Evolutionary conservation across 2,329 filamentous ascomycete genomes (phyloP).

Genomic region (Pseudogymnoascus sp.): DNA sequence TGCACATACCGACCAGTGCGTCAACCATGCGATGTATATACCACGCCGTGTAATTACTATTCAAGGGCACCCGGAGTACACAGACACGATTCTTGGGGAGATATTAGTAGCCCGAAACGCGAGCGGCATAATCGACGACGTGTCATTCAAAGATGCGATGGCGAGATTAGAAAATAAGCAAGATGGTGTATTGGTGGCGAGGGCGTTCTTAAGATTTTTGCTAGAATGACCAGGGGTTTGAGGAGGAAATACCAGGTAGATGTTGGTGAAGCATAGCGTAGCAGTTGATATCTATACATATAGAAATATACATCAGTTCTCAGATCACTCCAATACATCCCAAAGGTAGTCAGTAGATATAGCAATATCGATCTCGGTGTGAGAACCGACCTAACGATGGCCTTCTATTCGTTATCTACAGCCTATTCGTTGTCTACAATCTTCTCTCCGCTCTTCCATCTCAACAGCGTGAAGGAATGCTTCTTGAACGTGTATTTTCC

Average conservation of each 20-base stretch:
- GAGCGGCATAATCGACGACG: slow-evolving; percentile 62
- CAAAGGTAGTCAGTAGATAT: neutral
- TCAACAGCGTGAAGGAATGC: slow-evolving; percentile 62
- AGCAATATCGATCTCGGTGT: neutral
- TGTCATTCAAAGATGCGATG: slow-evolving; percentile 62
- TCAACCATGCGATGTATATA: slow-evolving; percentile 73
- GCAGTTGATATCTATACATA: neutral
- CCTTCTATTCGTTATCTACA: slow-evolving; percentile 6
- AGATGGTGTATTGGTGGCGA: slow-evolving; percentile 70
- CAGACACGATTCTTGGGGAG: slow-evolving; percentile 60
- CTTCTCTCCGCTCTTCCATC: slow-evolving; percentile 35
- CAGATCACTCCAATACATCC: neutral
- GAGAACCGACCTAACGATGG: neutral
- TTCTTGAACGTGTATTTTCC: slow-evolving; percentile 59
- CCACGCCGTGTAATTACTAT: slow-evolving; percentile 63
- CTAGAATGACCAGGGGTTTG: slow-evolving; percentile 36
- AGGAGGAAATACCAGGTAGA: neutral
- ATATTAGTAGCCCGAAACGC: slow-evolving; percentile 58
- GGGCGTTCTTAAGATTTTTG: slow-evolving; percentile 71
- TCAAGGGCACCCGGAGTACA: slow-evolving; percentile 85
- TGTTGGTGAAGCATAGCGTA: neutral
- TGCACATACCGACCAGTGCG: slow-evolving; percentile 58
- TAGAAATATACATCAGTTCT: neutral
- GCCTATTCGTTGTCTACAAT: slow-evolving; percentile 14
- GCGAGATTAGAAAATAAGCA: slow-evolving; percentile 59